Conservation (phyloP, 805 yeast genomes). For the Yamadazyma laniorum region DNA sequence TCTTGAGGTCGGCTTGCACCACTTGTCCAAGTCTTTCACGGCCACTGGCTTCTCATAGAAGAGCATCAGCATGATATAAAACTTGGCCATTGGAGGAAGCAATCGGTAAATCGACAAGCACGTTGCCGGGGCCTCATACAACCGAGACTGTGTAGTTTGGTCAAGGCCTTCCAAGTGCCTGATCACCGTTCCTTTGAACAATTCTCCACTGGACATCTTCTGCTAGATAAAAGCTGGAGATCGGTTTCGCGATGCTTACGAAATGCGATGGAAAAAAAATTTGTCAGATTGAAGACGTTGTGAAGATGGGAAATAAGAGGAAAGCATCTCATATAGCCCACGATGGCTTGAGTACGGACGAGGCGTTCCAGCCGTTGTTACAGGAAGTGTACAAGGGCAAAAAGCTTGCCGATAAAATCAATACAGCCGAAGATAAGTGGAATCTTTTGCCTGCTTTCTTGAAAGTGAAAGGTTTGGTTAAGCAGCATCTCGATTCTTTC, state of each 20-base stretch:
- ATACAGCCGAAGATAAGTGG: slow-evolving; percentile 96
- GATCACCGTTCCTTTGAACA: slow-evolving; percentile 54
- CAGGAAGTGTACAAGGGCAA: slow-evolving; percentile 86
- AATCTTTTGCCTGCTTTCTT: slow-evolving; percentile 91
- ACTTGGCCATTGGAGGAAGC: slow-evolving; percentile 85
- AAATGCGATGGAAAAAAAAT: slow-evolving; percentile 7
- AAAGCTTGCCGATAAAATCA: slow-evolving; percentile 78
- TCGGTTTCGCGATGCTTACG: slow-evolving; percentile 8
- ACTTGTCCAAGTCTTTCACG: slow-evolving; percentile 63
- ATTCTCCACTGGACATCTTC: slow-evolving; percentile 7
- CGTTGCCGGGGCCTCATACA: slow-evolving; percentile 85
- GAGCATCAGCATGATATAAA: slow-evolving; percentile 81
- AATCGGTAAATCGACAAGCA: slow-evolving; percentile 90
- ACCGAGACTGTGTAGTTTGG: slow-evolving; percentile 74
- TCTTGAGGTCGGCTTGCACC: slow-evolving; percentile 66
- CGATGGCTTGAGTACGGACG: slow-evolving; percentile 35
- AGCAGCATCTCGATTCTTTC: slow-evolving; percentile 97
- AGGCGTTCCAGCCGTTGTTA: slow-evolving; percentile 70
- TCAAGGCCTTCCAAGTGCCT: slow-evolving; percentile 90
- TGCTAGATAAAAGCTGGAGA: background rate
- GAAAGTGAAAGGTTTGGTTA: slow-evolving; percentile 92
- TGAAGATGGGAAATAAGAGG: slow-evolving; percentile 13
- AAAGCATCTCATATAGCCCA: slow-evolving; percentile 12
- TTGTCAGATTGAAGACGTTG: background rate
- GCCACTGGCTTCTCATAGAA: slow-evolving; percentile 75